A percentile compares a stretch with the other conserved stretches of the same genome.
Evolutionary conservation across 306 rosid species (phyloP).

Genomic region (Cucurbita argyrosperma): DNA sequence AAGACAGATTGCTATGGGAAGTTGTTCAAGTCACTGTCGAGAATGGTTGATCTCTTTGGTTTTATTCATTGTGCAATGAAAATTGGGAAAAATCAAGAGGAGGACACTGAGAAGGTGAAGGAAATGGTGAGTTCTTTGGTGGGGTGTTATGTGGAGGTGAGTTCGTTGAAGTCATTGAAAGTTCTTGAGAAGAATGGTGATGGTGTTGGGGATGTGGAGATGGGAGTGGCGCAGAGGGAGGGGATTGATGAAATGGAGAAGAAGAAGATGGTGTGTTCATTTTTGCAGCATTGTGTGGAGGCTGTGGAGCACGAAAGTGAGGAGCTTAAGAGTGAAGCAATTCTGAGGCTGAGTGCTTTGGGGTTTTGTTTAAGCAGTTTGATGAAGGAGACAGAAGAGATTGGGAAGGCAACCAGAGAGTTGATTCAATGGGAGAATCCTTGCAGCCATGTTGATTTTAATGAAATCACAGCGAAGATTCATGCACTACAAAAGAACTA

Average conservation of each 20-base stretch:
- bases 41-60: conserved; percentile 23
- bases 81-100: conserved; percentile 12
- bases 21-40: conserved; percentile 31
- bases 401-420: background rate
- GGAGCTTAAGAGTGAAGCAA: conserved; percentile 29
- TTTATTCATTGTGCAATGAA: conserved; percentile 22
- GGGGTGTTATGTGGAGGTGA: conserved; percentile 17
- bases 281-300: conserved; percentile 20
- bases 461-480: background rate
- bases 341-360: conserved; percentile 26
- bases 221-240: conserved; percentile 19
- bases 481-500: background rate
- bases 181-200: conserved; percentile 16
- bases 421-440: conserved; percentile 9
- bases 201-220: conserved; percentile 27
- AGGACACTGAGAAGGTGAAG: conserved; percentile 29
- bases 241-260: conserved; percentile 19
- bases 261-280: conserved; percentile 19
- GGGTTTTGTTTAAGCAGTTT: conserved; percentile 24
- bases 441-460: background rate
- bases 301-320: conserved; percentile 22
- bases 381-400: conserved; percentile 1
- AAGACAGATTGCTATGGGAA: conserved; percentile 25
- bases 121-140: conserved; percentile 24
- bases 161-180: conserved; percentile 20